These are phyloP conservation scores for Lasiodiplodia gonubiensis DNA, from an alignment of 2,329 filamentous ascomycete genomes.

Conservation along the genomic window DNA sequence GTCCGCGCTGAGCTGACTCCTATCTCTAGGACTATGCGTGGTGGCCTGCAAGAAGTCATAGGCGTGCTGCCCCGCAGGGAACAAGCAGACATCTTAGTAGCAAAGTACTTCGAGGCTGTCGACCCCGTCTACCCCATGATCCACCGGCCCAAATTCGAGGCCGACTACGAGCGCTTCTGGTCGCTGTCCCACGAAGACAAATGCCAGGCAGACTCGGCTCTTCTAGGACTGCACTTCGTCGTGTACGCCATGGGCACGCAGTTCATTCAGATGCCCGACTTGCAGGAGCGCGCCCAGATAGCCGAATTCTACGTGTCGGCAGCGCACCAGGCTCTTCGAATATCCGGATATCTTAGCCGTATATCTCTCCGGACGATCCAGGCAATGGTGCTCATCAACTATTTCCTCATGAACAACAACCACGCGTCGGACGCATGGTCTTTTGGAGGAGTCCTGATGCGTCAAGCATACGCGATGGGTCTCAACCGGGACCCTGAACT, in stretches of 20 bases:
- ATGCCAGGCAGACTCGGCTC: slow-evolving; percentile 66
- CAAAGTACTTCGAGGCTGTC: slow-evolving; percentile 64
- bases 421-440: slow-evolving; percentile 84
- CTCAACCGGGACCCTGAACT: slow-evolving; percentile 80
- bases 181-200: slow-evolving; percentile 64
- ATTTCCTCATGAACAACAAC: slow-evolving; percentile 86
- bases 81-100: slow-evolving; percentile 72
- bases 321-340: slow-evolving; percentile 75
- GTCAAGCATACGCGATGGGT: slow-evolving; percentile 82
- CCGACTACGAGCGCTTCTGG: slow-evolving; percentile 82
- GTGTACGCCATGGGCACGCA: slow-evolving; percentile 81
- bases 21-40: slow-evolving; percentile 64
- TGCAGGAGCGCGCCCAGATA: slow-evolving; percentile 71
- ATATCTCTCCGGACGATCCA: slow-evolving; percentile 76
- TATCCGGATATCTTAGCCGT: slow-evolving; percentile 77
- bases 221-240: slow-evolving; percentile 75
- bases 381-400: slow-evolving; percentile 81
- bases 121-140: slow-evolving; percentile 84
- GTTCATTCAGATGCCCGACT: slow-evolving; percentile 66
- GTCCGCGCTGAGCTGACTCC: not conserved
- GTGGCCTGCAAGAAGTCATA: slow-evolving; percentile 76
- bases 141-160: slow-evolving; percentile 75
- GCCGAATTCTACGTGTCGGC: slow-evolving; percentile 84
- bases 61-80: slow-evolving; percentile 76
- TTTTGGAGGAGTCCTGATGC: slow-evolving; percentile 76